Conservation (phyloP, 108 stramenopile genomes). For the Conticribra guillardii region DNA sequence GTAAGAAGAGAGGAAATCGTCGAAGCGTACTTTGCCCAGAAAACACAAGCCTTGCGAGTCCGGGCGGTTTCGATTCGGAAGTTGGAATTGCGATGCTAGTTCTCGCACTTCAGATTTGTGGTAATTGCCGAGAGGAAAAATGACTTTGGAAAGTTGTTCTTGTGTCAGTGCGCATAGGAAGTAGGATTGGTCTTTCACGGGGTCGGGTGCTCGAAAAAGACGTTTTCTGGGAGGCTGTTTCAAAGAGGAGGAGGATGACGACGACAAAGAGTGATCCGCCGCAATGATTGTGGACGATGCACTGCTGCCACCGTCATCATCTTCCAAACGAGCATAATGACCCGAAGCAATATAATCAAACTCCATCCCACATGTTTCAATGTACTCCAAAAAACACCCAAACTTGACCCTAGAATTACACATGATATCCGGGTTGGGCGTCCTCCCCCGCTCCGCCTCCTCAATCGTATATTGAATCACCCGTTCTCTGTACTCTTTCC, state of each 20-base stretch:
- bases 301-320: conserved; percentile 25
- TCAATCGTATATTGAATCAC: conserved; percentile 91
- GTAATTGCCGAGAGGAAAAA: conserved; percentile 94
- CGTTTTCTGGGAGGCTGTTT: conserved; percentile 39
- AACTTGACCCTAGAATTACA: conserved; percentile 97
- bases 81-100: conserved; percentile 84
- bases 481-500: conserved; percentile 88
- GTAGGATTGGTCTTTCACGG: conserved; percentile 97
- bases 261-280: too few relatives aligned
- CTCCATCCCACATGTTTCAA: conserved; percentile 46
- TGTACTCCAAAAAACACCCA: conserved; percentile 91
- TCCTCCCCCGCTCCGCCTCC: conserved; percentile 87
- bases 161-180: conserved; percentile 94
- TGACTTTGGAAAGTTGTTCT: conserved; percentile 75
- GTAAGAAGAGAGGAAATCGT: conserved; percentile 90
- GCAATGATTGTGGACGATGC: too few relatives aligned
- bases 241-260: too few relatives aligned
- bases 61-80: conserved; percentile 91
- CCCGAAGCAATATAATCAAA: conserved; percentile 93
- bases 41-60: conserved; percentile 96
- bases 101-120: conserved; percentile 89
- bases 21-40: conserved; percentile 94
- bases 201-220: conserved; percentile 90
- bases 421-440: conserved; percentile 98
- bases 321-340: conserved; percentile 90